Evolutionary conservation across 805 yeast species (phyloP), one percentile per base, ranked within the genome.

Genomic region (Saccharomycopsis javanensis): DNA sequence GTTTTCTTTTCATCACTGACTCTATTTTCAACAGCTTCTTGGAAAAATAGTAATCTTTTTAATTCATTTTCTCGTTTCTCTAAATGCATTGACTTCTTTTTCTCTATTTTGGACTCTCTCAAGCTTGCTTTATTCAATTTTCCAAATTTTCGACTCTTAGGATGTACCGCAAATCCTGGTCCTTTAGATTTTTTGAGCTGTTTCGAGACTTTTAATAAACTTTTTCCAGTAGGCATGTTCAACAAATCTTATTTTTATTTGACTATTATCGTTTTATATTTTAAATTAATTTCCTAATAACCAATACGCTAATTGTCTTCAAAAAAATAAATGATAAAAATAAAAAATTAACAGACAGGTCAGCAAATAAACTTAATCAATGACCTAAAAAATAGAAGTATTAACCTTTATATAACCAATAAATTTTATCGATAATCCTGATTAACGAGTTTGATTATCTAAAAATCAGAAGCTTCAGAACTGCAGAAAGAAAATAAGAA

Each of bases 71-170:
- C 79, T 65, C 79, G 82, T 62, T 80, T 80, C 58, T 82, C 85
- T 33, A 77, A 69, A 63, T 80, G 81, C 54, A 75, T 76, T 23
- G 75, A 69, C 66, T 86, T 87, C 67, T 79, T 81, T 54, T 75
- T 75, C 37, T 75, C 79, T 54, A 92, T 71, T 68, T 86, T 88
- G 53, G 76, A 77, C 61, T 91, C 95, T 69, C 99, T 79, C 50
- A 89, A 71, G 1, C 96, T 81, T n/a, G 97, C 97, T 61, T 94
- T 76, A 57, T 84, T 84, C 54, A 92, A 72, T 67, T 86, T 88
- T 69, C 85, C 85, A 69, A 89, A 86, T 69, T 90, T 92, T 55
- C 97, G 79, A 8, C 97, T 96, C 66, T 84, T 85, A 23, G 96
- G 94, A 68, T 92, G 98, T 63, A 86, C 72, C 38, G 79, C 74